phyloP scores from a whole-genome alignment of 106 monocot genomes.

The Iris macrosiphon region DNA sequence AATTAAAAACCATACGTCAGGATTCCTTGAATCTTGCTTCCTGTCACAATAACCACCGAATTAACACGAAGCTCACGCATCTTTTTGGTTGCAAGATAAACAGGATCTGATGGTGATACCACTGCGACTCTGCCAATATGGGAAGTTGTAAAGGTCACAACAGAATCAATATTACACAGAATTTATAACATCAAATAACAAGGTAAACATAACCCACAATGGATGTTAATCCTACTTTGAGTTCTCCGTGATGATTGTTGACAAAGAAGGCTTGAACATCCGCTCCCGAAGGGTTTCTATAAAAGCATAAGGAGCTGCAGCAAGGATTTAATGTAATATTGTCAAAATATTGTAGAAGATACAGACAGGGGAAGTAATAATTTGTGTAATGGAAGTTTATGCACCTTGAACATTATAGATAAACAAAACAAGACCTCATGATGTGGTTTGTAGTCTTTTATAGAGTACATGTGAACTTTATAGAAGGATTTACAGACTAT shows the following conservation, averaged over 20 bases:
- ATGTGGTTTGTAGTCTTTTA: no score
- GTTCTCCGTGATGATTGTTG: conserved; percentile 69
- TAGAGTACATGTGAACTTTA: no score
- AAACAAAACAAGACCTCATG: no score
- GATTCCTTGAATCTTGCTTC: conserved; percentile 78
- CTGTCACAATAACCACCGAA: conserved; percentile 63
- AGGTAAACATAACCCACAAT: background rate
- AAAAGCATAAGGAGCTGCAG: conserved; percentile 78
- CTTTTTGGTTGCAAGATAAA: conserved; percentile 78
- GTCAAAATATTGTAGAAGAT: no score
- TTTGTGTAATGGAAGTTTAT: no score
- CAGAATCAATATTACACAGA: no score
- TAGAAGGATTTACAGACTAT: no score
- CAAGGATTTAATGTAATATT: no score
- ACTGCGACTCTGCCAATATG: conserved; percentile 56
- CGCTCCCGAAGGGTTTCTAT: conserved; percentile 87
- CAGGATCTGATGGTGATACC: conserved; percentile 89
- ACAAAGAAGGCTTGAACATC: conserved; percentile 94
- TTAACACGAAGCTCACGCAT: conserved; percentile 86
- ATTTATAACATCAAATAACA: conserved; percentile 4
- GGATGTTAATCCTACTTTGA: conserved; percentile 44
- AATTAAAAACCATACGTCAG: conserved; percentile 57
- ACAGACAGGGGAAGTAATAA: no score
- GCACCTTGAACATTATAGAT: no score
- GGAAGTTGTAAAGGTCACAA: background rate